A percentile compares a stretch with the other conserved stretches of the same genome.
Evolutionary conservation across 2,329 filamentous ascomycete species (phyloP).

Genomic region (Cercospora sp.): DNA sequence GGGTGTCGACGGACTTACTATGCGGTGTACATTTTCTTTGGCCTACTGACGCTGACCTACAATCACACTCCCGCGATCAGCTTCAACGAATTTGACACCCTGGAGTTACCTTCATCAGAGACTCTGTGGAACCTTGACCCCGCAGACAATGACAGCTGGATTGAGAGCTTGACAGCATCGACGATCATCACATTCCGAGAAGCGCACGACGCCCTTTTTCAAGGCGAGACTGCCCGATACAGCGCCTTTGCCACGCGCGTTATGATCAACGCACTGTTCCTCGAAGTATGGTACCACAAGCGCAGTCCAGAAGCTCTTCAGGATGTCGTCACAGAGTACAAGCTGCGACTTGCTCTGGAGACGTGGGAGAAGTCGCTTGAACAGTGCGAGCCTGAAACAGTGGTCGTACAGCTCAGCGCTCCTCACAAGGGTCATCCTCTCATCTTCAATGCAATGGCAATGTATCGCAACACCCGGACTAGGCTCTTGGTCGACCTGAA

Average conservation of each 20-base stretch:
- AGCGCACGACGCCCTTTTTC: conserved; percentile 92
- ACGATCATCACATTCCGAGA: conserved; percentile 84
- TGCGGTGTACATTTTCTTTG: conserved; percentile 98
- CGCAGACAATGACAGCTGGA: conserved; percentile 78
- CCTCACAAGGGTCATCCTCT: conserved; percentile 95
- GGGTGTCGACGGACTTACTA: conserved; percentile 96
- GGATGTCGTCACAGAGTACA: conserved; percentile 97
- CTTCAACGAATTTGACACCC: conserved; percentile 95
- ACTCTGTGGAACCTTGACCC: conserved; percentile 87
- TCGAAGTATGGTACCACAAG: conserved; percentile 99
- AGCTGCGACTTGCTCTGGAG: conserved; percentile 89
- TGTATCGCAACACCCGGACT: conserved; percentile 90
- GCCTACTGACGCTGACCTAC: conserved; percentile 89
- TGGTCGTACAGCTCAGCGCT: conserved; percentile 84
- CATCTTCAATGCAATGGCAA: conserved; percentile 96
- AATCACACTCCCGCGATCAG: conserved; percentile 97
- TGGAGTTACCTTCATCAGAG: conserved; percentile 90
- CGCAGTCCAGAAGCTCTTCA: conserved; percentile 95
- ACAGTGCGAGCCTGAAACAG: conserved; percentile 85
- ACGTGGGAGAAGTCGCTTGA: conserved; percentile 99
- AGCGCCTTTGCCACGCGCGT: conserved; percentile 96
- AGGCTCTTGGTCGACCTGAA: conserved; percentile 94
- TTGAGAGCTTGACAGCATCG: conserved; percentile 70
- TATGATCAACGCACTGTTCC: conserved; percentile 97
- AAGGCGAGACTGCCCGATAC: conserved; percentile 85